Evolutionary conservation across 257 asterid species (phyloP), one percentile per base, ranked within the genome.

Genomic region (Plantago ovata): DNA sequence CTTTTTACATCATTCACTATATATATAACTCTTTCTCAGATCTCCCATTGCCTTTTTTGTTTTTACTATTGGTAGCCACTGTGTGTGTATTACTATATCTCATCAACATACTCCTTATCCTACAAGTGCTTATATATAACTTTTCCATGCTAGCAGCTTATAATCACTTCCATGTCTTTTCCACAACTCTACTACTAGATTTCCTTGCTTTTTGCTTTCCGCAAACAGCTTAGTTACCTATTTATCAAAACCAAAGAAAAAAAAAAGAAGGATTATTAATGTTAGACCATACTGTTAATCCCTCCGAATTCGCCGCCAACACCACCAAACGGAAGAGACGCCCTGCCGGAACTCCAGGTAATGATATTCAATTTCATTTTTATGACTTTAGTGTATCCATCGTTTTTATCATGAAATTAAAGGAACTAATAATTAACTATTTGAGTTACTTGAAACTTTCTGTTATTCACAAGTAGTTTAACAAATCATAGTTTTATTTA

Each of bases 321-420:
- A 42, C 24, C 41, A 72, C 73, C 43, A 89, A 82, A 69, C 52
- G 97, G 6, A 86, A 80, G 55, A 65, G 97, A 61, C 74, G 97
- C 13, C 97, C 97, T 0, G 97, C 97, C 38, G 97, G 97, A 58
- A 89, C 97, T 18, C 97, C 97, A 63, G 96, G 96, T 85, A 24
- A 9, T 14, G 15, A 36, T 22, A 0, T 7, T 46, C 19, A 51
- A 23, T 51, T 52, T 13, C 54, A 48, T 1, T 15, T 16, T 20
- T 48, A 19, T 10, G 14, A 12, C 2, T 48, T 16, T 6, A 9
- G 10, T 50, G 19, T 9, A 11, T 3, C 13, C 20, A 15, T 21
- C 24, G 20, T 3, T 28, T 6, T 28, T 28, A 28, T 28, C 6
- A 28, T 28, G 4, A 28, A 40, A 40, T 40, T 40, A 40, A 40